Conservation (phyloP, 768 basidiomycete species). For the Chalciporus pseudorubinellus region DNA sequence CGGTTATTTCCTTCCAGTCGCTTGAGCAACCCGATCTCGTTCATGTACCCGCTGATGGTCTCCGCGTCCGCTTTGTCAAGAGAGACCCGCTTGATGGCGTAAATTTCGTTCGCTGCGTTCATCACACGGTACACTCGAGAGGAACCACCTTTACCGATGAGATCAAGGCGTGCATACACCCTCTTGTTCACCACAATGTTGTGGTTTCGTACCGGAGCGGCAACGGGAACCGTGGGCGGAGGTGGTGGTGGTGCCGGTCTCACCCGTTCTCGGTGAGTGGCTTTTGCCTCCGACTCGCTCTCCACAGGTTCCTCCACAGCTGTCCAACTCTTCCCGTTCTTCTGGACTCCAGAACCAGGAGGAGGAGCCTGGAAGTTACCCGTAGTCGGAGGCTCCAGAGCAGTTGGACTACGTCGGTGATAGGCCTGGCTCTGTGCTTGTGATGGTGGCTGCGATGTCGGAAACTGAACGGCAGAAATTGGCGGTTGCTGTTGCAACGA, state of each 20-base stretch:
- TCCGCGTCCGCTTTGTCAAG: conserved; percentile 87
- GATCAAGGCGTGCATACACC: conserved; percentile 78
- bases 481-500: conserved; percentile 25
- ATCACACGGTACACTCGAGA: conserved; percentile 95
- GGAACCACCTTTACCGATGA: conserved; percentile 91
- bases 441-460: conserved; percentile 19
- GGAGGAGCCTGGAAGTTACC: conserved; percentile 25
- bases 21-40: conserved; percentile 91
- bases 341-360: conserved; percentile 17
- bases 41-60: conserved; percentile 90
- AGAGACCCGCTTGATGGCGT: conserved; percentile 89
- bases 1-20: conserved; percentile 91
- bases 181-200: conserved; percentile 61
- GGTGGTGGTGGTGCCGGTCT: conserved; percentile 38
- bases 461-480: conserved; percentile 25
- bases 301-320: conserved; percentile 43
- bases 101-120: conserved; percentile 71
- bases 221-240: conserved; percentile 17
- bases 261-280: conserved; percentile 23
- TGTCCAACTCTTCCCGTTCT: conserved; percentile 44
- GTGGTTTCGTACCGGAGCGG: conserved; percentile 38
- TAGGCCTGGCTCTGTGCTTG: conserved; percentile 35
- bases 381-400: conserved; percentile 56
- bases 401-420: conserved; percentile 69
- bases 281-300: conserved; percentile 34